Percentiles rank a stretch among this genome's conserved stretches.
Evolutionary conservation across 1,139 yeast genomes (phyloP).

Genomic region (Geotrichum histeridarum): DNA sequence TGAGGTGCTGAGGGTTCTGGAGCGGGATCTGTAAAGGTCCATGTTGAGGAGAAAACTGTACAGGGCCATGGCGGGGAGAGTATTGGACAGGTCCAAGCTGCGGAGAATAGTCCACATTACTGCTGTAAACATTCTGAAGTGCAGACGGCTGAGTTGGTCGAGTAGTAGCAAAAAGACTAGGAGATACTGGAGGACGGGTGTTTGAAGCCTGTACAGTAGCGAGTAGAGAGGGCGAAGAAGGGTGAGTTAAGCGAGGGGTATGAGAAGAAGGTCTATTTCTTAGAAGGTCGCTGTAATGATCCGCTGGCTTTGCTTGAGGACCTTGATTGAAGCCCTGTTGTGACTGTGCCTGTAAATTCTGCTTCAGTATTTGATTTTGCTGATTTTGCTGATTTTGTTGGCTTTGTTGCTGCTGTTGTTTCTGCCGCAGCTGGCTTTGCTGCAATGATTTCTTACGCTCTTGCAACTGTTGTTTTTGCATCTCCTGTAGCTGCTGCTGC

Average conservation of each 20-base stretch:
- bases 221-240: background rate
- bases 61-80: background rate
- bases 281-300: constrained; percentile 2
- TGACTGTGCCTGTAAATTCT: constrained; percentile 7
- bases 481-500: background rate
- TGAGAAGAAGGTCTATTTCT: constrained; percentile 6
- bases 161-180: constrained; percentile 13
- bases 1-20: background rate
- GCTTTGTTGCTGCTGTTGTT: constrained; percentile 19
- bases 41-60: constrained; percentile 4
- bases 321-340: background rate
- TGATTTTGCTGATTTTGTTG: constrained; percentile 22
- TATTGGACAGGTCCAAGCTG: background rate
- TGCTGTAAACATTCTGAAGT: constrained; percentile 1
- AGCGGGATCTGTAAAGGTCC: constrained; percentile 1
- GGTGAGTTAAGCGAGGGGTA: constrained; percentile 4
- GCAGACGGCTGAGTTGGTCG: constrained; percentile 7
- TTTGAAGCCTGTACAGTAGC: background rate
- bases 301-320: background rate
- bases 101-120: background rate
- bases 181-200: constrained; percentile 4
- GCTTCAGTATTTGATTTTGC: constrained; percentile 21
- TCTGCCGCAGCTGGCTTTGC: constrained; percentile 3
- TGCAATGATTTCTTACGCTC: background rate
- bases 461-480: background rate